These are phyloP conservation scores for Dalechampia spathulata DNA, from an alignment of 441 rosid species.

Conservation along the genomic window DNA sequence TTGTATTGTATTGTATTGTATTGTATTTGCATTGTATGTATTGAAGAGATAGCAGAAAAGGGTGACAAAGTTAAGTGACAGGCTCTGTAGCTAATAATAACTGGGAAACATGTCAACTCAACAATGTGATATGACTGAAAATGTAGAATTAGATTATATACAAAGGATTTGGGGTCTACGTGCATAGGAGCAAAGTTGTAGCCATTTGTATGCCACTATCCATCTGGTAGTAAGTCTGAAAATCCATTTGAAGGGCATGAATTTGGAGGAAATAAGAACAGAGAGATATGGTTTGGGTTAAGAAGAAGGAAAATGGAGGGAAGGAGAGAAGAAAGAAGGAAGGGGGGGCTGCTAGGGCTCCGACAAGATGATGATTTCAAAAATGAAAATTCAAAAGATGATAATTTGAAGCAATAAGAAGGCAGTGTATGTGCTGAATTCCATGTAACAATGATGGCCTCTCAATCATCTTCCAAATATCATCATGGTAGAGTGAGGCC, in stretches of 20 bases:
- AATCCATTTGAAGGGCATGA: too few relatives aligned
- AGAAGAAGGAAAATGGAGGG: too few relatives aligned
- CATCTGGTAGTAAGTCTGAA: too few relatives aligned
- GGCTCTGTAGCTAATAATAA: slow-evolving; percentile 12
- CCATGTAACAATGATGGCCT: slow-evolving; percentile 86
- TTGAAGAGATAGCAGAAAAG: slow-evolving; percentile 1
- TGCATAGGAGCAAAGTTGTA: too few relatives aligned
- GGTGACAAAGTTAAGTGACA: slow-evolving; percentile 18
- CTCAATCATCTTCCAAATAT: slow-evolving; percentile 53
- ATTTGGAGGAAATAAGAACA: too few relatives aligned
- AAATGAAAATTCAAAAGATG: slow-evolving; percentile 28
- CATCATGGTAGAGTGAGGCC: slow-evolving; percentile 71
- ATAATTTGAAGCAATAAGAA: slow-evolving; percentile 37
- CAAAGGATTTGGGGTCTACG: background rate
- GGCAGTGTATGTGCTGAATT: slow-evolving; percentile 48
- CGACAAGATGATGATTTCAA: slow-evolving; percentile 42
- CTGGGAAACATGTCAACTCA: slow-evolving; percentile 20
- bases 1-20: too few relatives aligned
- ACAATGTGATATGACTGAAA: slow-evolving; percentile 6
- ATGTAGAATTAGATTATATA: background rate
- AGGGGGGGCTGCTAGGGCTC: slow-evolving; percentile 21
- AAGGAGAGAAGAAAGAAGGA: background rate
- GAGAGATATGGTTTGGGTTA: too few relatives aligned
- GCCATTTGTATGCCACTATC: background rate
- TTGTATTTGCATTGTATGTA: too few relatives aligned